Conservation (phyloP, 2,329 filamentous ascomycete genomes). For the Apiospora arundinis region DNA sequence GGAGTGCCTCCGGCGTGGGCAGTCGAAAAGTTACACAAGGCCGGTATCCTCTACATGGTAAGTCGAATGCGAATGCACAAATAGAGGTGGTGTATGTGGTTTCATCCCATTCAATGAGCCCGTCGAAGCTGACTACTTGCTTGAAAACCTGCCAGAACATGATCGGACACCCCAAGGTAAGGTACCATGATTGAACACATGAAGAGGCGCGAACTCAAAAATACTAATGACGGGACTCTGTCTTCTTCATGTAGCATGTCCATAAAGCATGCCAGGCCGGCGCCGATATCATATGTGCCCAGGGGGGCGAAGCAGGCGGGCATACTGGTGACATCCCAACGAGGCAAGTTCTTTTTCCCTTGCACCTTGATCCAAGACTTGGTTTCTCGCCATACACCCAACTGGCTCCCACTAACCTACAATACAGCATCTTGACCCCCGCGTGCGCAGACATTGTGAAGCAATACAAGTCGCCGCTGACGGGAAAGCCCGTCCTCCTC, state of each 20-base stretch:
- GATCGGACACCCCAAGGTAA: constrained; percentile 98
- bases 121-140: background rate
- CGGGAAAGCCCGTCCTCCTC: constrained; percentile 83
- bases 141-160: constrained; percentile 66
- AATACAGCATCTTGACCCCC: constrained; percentile 84
- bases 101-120: background rate
- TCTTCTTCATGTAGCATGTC: constrained; percentile 21
- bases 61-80: background rate
- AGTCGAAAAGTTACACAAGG: constrained; percentile 52
- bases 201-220: constrained; percentile 81
- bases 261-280: constrained; percentile 50
- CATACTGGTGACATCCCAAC: constrained; percentile 87
- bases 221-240: background rate
- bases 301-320: constrained; percentile 89
- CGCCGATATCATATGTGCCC: constrained; percentile 90
- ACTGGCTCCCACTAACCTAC: background rate
- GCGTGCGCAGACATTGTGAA: constrained; percentile 80
- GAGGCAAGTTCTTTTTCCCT: background rate
- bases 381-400: background rate
- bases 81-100: background rate
- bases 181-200: constrained; percentile 72
- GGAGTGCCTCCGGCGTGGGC: constrained; percentile 39
- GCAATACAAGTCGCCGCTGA: constrained; percentile 82
- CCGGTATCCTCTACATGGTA: constrained; percentile 86
- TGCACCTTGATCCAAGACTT: background rate